Evolutionary conservation across 345 rosid genomes (phyloP).

Genomic region (Eucalyptus erythrocorys): DNA sequence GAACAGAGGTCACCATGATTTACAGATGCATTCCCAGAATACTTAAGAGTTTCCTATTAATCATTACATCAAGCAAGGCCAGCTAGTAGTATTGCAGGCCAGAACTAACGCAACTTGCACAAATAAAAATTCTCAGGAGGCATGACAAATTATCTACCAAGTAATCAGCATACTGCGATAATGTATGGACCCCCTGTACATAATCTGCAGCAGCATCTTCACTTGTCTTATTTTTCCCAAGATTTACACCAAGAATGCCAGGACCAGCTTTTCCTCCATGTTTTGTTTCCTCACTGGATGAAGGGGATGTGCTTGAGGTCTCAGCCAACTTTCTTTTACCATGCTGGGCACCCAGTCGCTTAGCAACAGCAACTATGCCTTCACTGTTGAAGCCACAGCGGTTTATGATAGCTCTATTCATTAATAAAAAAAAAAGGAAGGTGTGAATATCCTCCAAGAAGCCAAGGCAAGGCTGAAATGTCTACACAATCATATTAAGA

Average conservation of each 20-base stretch:
- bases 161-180: conserved; percentile 97
- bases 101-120: not conserved
- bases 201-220: conserved; percentile 93
- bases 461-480: not conserved
- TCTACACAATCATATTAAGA: not conserved
- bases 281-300: conserved; percentile 40
- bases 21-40: not conserved
- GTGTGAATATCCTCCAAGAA: not conserved
- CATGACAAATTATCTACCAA: conserved; percentile 33
- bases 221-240: conserved; percentile 95
- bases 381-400: conserved; percentile 96
- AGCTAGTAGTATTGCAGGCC: not conserved
- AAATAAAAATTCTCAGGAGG: not conserved
- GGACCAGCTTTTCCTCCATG: conserved; percentile 98
- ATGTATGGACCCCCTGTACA: conserved; percentile 96
- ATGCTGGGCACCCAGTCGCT: conserved; percentile 94
- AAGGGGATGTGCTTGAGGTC: conserved; percentile 54
- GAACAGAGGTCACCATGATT: not conserved
- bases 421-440: not conserved
- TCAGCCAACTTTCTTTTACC: conserved; percentile 91
- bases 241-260: conserved; percentile 95
- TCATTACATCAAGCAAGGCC: not conserved
- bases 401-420: conserved; percentile 83
- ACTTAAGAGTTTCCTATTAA: not conserved
- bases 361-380: conserved; percentile 94